A percentile compares a stretch with the other conserved stretches of the same genome.
Conservation (phyloP, 768 basidiomycete species). For the Leccinum ochraceum region DNA sequence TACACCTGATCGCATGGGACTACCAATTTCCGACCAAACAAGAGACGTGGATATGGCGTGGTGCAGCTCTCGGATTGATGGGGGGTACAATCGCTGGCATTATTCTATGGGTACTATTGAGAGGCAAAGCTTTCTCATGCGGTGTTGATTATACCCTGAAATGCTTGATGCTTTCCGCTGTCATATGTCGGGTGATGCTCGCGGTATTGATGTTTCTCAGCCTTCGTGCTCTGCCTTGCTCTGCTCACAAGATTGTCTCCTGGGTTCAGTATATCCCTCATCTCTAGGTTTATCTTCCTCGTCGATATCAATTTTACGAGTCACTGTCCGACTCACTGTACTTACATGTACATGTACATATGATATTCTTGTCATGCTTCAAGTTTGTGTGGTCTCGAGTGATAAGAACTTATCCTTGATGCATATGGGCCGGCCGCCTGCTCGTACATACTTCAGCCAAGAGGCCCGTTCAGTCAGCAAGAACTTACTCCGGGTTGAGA, state of each 20-base stretch:
- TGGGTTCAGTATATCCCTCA: not conserved
- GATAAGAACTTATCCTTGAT: too few species aligned
- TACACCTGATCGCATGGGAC: not conserved
- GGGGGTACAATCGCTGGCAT: not conserved
- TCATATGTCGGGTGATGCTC: not conserved
- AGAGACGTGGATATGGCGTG: not conserved
- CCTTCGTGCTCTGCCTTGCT: not conserved
- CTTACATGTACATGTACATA: not conserved
- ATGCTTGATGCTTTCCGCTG: not conserved
- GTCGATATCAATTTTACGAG: not conserved
- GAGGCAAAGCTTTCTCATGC: too few species aligned
- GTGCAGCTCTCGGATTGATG: not conserved
- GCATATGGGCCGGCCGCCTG: too few species aligned
- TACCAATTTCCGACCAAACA: not conserved
- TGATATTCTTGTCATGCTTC: not conserved
- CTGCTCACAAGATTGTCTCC: not conserved
- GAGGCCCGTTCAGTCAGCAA: too few species aligned
- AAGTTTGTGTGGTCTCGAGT: too few species aligned
- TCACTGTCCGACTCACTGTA: not conserved
- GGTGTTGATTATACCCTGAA: too few species aligned
- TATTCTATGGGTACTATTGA: too few species aligned
- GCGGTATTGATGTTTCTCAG: not conserved
- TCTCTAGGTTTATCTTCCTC: not conserved
- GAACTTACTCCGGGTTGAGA: too few species aligned
- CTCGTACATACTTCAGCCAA: too few species aligned